Evolutionary conservation across 2,329 filamentous ascomycete species (phyloP).

Genomic region (Scedosporium dehoogii): DNA sequence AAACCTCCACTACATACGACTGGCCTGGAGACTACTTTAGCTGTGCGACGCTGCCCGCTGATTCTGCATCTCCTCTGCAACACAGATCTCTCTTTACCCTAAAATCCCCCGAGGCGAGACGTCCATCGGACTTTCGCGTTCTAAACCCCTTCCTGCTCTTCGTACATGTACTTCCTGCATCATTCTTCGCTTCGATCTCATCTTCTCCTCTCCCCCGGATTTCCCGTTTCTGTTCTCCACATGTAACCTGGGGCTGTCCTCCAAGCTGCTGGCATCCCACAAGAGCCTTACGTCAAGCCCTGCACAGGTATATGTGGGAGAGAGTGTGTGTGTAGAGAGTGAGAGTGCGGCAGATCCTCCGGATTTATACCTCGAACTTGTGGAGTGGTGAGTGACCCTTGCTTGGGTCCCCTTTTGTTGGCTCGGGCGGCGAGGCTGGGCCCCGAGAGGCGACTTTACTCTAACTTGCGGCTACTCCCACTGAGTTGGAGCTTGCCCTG

Average conservation of each 20-base stretch:
- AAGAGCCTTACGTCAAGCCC: background rate
- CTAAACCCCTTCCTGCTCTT: background rate
- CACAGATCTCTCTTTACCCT: background rate
- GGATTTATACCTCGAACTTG: background rate
- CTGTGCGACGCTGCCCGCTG: background rate
- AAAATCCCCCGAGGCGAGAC: background rate
- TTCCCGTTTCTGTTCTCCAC: background rate
- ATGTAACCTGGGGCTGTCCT: background rate
- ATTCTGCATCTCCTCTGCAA: background rate
- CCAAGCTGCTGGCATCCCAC: background rate
- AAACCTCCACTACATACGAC: too few species aligned
- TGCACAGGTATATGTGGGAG: background rate
- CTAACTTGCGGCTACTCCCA: background rate
- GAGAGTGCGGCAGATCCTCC: background rate
- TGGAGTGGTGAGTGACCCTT: background rate
- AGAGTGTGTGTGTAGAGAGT: background rate
- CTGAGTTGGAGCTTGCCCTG: conserved; percentile 1
- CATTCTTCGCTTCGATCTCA: background rate
- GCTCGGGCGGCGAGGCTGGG: background rate
- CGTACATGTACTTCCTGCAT: background rate
- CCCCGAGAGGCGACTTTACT: background rate
- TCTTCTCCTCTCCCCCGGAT: conserved; percentile 1
- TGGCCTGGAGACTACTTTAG: background rate
- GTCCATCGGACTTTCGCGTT: background rate
- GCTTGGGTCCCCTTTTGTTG: background rate